Evolutionary conservation across 1,284 basidiomycete species (phyloP).

Genomic region (Caloboletus firmus): DNA sequence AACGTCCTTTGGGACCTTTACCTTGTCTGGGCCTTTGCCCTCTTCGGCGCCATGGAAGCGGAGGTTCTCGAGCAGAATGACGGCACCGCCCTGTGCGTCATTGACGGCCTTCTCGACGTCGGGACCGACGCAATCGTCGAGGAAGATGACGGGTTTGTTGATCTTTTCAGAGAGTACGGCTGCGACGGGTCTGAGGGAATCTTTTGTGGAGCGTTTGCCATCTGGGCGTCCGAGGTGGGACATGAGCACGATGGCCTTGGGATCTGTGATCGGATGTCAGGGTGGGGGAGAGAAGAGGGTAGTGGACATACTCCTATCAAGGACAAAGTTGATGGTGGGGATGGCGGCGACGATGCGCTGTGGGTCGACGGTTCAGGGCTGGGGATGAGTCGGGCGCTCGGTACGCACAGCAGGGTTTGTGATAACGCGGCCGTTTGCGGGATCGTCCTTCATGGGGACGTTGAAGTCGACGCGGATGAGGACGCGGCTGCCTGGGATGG

Average conservation of each 20-base stretch:
- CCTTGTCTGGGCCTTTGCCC: slow-evolving; percentile 90
- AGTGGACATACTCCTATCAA: slow-evolving; percentile 70
- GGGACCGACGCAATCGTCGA: slow-evolving; percentile 84
- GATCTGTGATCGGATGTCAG: slow-evolving; percentile 51
- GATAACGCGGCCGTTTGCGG: slow-evolving; percentile 74
- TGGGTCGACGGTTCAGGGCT: slow-evolving; percentile 10
- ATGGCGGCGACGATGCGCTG: slow-evolving; percentile 96
- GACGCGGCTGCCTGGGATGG: slow-evolving; percentile 88
- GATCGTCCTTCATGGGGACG: slow-evolving; percentile 69
- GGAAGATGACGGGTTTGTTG: slow-evolving; percentile 74
- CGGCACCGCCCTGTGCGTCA: slow-evolving; percentile 69
- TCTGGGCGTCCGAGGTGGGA: slow-evolving; percentile 98
- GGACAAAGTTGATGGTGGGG: slow-evolving; percentile 93
- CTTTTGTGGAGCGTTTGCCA: slow-evolving; percentile 87
- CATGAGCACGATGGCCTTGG: slow-evolving; percentile 89
- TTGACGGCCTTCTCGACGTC: slow-evolving; percentile 82
- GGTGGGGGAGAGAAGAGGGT: neutral
- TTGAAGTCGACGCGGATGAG: slow-evolving; percentile 99
- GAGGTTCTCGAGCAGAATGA: slow-evolving; percentile 96
- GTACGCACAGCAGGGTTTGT: slow-evolving; percentile 90
- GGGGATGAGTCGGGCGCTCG: slow-evolving; percentile 5
- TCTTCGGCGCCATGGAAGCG: slow-evolving; percentile 99
- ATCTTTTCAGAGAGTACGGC: slow-evolving; percentile 49
- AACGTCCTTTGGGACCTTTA: slow-evolving; percentile 63
- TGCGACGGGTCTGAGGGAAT: slow-evolving; percentile 88